phyloP scores from a whole-genome alignment of 352 stramenopile genomes.

The Pythium graminicola region DNA sequence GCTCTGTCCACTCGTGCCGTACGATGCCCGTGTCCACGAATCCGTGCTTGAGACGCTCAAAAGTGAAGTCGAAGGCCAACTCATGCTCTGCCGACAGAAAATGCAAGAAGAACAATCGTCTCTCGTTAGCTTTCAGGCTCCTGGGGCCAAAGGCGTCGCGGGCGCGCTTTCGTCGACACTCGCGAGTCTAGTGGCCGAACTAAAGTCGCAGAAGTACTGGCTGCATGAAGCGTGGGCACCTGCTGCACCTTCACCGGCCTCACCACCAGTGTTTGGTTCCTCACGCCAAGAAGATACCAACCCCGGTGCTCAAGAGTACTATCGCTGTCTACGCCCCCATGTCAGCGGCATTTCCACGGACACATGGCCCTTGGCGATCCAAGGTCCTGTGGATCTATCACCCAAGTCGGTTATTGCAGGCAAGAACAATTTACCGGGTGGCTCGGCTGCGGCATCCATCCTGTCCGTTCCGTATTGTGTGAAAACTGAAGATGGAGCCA shows the following conservation, averaged over 20 bases:
- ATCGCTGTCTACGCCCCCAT: slow-evolving; percentile 47
- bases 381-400: slow-evolving; percentile 53
- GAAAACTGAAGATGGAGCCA: slow-evolving; percentile 29
- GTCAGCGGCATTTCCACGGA: slow-evolving; percentile 65
- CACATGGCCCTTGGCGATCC: slow-evolving; percentile 66
- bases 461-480: slow-evolving; percentile 41
- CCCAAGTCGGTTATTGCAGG: slow-evolving; percentile 52
- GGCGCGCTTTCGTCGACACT: slow-evolving; percentile 18
- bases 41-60: slow-evolving; percentile 43
- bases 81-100: slow-evolving; percentile 40
- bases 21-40: slow-evolving; percentile 40
- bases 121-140: slow-evolving; percentile 3
- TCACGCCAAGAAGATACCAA: slow-evolving; percentile 14
- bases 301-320: slow-evolving; percentile 21
- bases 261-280: neutral
- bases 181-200: slow-evolving; percentile 37
- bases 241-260: slow-evolving; percentile 4
- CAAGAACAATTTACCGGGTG: slow-evolving; percentile 38
- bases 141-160: neutral
- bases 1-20: slow-evolving; percentile 65
- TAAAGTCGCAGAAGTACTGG: slow-evolving; percentile 85
- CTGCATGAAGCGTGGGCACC: slow-evolving; percentile 57
- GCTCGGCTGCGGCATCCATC: slow-evolving; percentile 43
- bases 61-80: slow-evolving; percentile 54
- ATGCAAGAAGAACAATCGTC: slow-evolving; percentile 25